Percentiles rank a stretch among this genome's conserved stretches.
phyloP scores from a whole-genome alignment of 2,329 filamentous ascomycete species.

The Aplosporella prunicola region DNA sequence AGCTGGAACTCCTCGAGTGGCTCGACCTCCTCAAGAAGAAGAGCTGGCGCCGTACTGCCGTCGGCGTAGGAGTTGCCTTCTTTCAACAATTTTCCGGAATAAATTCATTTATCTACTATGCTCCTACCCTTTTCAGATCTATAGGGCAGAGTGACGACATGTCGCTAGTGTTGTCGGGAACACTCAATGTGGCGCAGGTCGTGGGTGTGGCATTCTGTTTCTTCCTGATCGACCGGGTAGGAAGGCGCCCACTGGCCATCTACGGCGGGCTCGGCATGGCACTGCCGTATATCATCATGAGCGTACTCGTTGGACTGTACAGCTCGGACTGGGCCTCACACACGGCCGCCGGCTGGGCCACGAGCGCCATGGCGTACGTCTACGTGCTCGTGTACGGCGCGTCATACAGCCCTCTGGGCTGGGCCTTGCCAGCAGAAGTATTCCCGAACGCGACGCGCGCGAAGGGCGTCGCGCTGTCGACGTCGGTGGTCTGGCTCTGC shows the following conservation, averaged over 20 bases:
- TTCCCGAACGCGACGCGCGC: slow-evolving; percentile 11
- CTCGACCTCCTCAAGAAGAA: slow-evolving; percentile 36
- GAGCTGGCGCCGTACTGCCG: slow-evolving; percentile 33
- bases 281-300: slow-evolving; percentile 40
- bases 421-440: slow-evolving; percentile 12
- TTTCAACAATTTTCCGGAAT: slow-evolving; percentile 34
- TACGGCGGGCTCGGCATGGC: slow-evolving; percentile 12
- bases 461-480: slow-evolving; percentile 47
- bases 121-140: slow-evolving; percentile 34
- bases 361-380: slow-evolving; percentile 29
- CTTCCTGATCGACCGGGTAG: slow-evolving; percentile 16
- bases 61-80: slow-evolving; percentile 33
- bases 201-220: slow-evolving; percentile 12
- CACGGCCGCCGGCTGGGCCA: slow-evolving; percentile 43
- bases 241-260: slow-evolving; percentile 13
- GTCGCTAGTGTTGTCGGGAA: slow-evolving; percentile 15
- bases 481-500: slow-evolving; percentile 53
- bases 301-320: slow-evolving; percentile 46
- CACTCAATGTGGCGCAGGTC: slow-evolving; percentile 33
- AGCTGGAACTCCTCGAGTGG: slow-evolving; percentile 16
- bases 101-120: slow-evolving; percentile 38
- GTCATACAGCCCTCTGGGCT: slow-evolving; percentile 24
- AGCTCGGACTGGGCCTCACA: slow-evolving; percentile 42
- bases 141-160: slow-evolving; percentile 28
- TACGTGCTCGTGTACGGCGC: slow-evolving; percentile 53